phyloP scores from a whole-genome alignment of 768 basidiomycete genomes.

The Sutorius australiensis region DNA sequence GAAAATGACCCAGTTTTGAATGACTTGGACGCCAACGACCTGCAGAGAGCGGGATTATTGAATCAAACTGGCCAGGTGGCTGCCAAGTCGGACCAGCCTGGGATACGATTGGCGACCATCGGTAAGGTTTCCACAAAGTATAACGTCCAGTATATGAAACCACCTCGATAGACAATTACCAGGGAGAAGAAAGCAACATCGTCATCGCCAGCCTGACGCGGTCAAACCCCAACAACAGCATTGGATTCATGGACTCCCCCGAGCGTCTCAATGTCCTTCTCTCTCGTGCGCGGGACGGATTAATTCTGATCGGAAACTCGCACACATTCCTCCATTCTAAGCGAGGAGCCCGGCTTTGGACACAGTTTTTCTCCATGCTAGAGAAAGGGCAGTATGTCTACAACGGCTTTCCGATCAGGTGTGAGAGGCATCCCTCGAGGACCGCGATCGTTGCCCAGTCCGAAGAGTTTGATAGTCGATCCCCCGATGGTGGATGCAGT shows the following conservation, averaged over 20 bases:
- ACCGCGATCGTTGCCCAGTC: slow-evolving; percentile 36
- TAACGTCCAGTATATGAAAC: not conserved
- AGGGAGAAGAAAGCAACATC: slow-evolving; percentile 72
- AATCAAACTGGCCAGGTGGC: slow-evolving; percentile 33
- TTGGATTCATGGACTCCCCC: slow-evolving; percentile 69
- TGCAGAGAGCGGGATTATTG: slow-evolving; percentile 55
- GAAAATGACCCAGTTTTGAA: slow-evolving; percentile 57
- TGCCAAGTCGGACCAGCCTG: slow-evolving; percentile 35
- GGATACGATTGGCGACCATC: slow-evolving; percentile 61
- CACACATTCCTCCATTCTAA: slow-evolving; percentile 55
- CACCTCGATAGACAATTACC: slow-evolving; percentile 58
- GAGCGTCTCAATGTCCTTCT: slow-evolving; percentile 73
- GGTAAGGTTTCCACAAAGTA: slow-evolving; percentile 37
- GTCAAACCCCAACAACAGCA: slow-evolving; percentile 52
- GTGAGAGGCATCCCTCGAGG: slow-evolving; percentile 50
- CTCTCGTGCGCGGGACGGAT: slow-evolving; percentile 61
- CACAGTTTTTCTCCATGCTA: slow-evolving; percentile 44
- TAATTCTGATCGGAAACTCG: slow-evolving; percentile 66
- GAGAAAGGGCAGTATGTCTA: slow-evolving; percentile 43
- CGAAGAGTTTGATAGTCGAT: slow-evolving; percentile 47
- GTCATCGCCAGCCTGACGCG: slow-evolving; percentile 60
- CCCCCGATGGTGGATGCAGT: slow-evolving; percentile 64
- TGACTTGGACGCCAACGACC: slow-evolving; percentile 59
- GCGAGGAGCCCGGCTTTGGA: slow-evolving; percentile 54
- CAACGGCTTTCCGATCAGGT: slow-evolving; percentile 58